Percentiles rank a stretch among this genome's conserved stretches.
phyloP scores from a whole-genome alignment of 148 eudicot genomes.

The Talinum fruticosum region DNA sequence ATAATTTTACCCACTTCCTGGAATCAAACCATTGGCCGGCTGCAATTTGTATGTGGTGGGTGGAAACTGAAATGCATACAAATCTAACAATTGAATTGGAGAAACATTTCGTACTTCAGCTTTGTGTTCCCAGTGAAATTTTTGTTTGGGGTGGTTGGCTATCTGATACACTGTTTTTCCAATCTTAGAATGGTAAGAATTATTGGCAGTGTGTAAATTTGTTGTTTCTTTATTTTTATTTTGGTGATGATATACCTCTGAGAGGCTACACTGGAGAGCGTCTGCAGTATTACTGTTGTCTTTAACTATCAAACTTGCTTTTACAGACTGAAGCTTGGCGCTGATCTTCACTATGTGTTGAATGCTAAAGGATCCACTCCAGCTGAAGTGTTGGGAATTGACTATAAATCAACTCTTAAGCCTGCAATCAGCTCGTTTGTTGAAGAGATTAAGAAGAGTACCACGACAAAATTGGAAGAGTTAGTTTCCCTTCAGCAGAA shows the following conservation, averaged over 20 bases:
- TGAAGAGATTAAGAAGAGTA: conserved; percentile 59
- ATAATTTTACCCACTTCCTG: neutral
- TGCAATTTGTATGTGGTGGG: too few species aligned
- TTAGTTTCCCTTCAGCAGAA: conserved; percentile 67
- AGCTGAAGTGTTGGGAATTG: conserved; percentile 68
- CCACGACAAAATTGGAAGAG: conserved; percentile 67
- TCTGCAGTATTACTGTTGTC: neutral
- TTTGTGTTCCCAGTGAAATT: neutral
- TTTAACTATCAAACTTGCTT: conserved; percentile 5
- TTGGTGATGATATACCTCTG: neutral
- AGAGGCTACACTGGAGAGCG: neutral
- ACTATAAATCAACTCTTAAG: conserved; percentile 70
- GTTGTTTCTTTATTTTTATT: neutral
- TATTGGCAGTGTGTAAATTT: neutral
- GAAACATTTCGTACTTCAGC: neutral
- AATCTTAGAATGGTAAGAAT: neutral
- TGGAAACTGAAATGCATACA: neutral
- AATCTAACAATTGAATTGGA: neutral
- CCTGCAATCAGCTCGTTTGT: conserved; percentile 58
- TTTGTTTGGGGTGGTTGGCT: conserved; percentile 1
- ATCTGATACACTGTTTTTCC: neutral
- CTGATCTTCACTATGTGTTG: conserved; percentile 58
- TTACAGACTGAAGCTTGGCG: conserved; percentile 75
- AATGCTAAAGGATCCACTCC: conserved; percentile 66
- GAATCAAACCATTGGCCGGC: neutral